Conservation (phyloP, 805 yeast species). For the Barnettozyma sp. region DNA sequence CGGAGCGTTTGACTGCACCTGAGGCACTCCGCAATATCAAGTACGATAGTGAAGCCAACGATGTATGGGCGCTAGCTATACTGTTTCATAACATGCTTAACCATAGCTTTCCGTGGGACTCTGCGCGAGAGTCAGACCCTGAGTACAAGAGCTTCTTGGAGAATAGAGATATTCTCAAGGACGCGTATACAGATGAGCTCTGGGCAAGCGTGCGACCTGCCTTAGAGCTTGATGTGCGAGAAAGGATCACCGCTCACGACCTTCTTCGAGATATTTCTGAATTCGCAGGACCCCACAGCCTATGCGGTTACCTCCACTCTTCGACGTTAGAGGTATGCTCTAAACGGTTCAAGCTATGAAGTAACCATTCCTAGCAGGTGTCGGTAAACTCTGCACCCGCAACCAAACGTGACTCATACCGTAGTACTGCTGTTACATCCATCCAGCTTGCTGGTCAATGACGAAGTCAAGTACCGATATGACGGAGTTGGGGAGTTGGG, state of each 20-base stretch:
- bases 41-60: constrained; percentile 72
- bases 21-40: constrained; percentile 64
- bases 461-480: neutral
- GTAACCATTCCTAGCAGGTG: no score
- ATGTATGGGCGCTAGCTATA: constrained; percentile 88
- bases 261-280: constrained; percentile 5
- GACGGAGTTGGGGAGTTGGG: no score
- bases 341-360: constrained; percentile 7
- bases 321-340: constrained; percentile 10
- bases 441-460: neutral
- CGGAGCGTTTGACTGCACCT: constrained; percentile 90
- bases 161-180: constrained; percentile 1
- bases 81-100: constrained; percentile 74
- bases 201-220: constrained; percentile 1
- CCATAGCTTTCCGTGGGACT: constrained; percentile 40
- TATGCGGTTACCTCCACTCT: constrained; percentile 7
- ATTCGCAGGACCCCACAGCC: neutral
- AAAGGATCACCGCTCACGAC: constrained; percentile 11
- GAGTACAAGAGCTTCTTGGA: constrained; percentile 15
- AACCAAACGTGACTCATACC: no score
- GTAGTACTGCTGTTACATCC: no score
- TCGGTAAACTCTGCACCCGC: no score
- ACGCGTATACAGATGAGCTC: constrained; percentile 7
- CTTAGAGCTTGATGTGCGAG: constrained; percentile 6
- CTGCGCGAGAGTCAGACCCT: constrained; percentile 31